phyloP scores from a whole-genome alignment of 345 rosid genomes.

The Melaleuca quinquenervia region DNA sequence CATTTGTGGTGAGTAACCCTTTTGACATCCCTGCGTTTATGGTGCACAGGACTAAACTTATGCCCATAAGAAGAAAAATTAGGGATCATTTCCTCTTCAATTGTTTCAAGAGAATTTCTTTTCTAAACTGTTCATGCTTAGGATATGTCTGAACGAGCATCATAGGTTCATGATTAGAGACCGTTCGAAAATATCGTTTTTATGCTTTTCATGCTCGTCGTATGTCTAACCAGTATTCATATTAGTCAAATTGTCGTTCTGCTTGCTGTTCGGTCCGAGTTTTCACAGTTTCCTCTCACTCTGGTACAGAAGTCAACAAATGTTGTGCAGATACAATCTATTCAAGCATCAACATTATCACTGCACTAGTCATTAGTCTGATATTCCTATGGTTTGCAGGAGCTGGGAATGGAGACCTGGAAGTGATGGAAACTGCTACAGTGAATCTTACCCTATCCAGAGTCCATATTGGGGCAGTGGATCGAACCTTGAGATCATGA shows the following conservation, averaged over 20 bases:
- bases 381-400: constrained; percentile 24
- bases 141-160: background rate
- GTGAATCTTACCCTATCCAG: constrained; percentile 54
- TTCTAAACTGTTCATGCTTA: background rate
- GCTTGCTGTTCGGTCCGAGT: background rate
- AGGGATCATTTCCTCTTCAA: background rate
- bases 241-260: background rate
- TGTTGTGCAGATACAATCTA: background rate
- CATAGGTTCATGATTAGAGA: background rate
- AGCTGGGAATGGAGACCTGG: constrained; percentile 95
- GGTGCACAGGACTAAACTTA: background rate
- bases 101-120: too few species aligned
- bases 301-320: background rate
- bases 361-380: background rate
- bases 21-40: background rate
- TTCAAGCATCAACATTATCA: background rate
- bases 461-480: constrained; percentile 82
- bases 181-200: background rate
- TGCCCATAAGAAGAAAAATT: background rate
- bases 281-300: background rate
- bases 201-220: background rate
- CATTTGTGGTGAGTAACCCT: constrained; percentile 57
- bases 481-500: constrained; percentile 70
- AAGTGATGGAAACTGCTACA: constrained; percentile 65
- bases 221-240: background rate